Evolutionary conservation across 2,329 filamentous ascomycete species (phyloP).

Genomic region (Scopulariopsis brevicaulis): DNA sequence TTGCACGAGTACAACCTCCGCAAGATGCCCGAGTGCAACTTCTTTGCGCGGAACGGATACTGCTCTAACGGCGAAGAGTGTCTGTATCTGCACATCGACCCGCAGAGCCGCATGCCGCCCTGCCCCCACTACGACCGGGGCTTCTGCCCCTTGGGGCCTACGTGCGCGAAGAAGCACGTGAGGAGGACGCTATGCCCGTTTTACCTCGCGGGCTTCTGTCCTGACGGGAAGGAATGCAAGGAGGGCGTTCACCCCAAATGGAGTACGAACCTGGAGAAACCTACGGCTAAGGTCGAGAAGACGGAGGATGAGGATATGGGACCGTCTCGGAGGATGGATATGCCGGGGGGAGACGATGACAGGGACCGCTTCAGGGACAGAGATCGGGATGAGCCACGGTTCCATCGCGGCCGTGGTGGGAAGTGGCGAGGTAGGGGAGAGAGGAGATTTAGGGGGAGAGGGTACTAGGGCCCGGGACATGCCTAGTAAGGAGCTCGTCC

Average conservation of each 20-base stretch:
- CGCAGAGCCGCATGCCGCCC: conserved; percentile 64
- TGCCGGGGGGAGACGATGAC: conserved; percentile 20
- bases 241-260: conserved; percentile 76
- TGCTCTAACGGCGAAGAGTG: conserved; percentile 97
- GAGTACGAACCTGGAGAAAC: conserved; percentile 66
- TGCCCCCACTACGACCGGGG: conserved; percentile 91
- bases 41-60: conserved; percentile 86
- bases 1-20: conserved; percentile 97
- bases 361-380: conserved; percentile 20
- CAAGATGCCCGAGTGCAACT: conserved; percentile 97
- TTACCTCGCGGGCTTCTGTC: conserved; percentile 92
- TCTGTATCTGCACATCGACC: conserved; percentile 81
- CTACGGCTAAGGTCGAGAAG: conserved; percentile 55
- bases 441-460: conserved; percentile 15
- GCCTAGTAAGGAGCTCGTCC: not conserved
- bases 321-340: conserved; percentile 18
- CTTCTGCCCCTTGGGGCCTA: conserved; percentile 83
- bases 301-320: conserved; percentile 39
- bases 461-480: not conserved
- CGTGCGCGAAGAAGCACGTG: conserved; percentile 82
- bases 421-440: conserved; percentile 21
- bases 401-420: conserved; percentile 19
- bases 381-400: conserved; percentile 13
- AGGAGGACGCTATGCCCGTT: conserved; percentile 69
- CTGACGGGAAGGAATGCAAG: conserved; percentile 64